Evolutionary conservation across 2,329 filamentous ascomycete genomes (phyloP), one percentile per base, ranked within the genome.

Genomic region (Magnaporthales sp.): DNA sequence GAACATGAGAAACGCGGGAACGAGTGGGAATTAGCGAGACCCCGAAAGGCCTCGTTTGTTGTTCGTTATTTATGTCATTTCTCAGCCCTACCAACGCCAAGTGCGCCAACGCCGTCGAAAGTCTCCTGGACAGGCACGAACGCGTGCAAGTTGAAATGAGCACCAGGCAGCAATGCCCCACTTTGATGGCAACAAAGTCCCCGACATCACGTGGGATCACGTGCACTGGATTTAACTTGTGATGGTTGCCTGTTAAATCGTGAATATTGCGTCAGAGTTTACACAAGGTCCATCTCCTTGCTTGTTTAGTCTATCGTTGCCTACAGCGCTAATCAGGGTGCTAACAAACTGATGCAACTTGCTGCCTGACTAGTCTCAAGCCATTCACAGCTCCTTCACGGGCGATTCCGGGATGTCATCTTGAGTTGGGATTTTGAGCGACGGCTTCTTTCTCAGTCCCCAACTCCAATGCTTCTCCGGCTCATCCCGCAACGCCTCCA

Each of bases 391-490:
- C 38, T 51, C 38, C 19, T 51, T 8, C 38, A 51, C n/a, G 19
- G 38, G 15, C 4, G 38, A 19, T 51, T 51, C 8, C 38, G 38
- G 38, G n/a, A 51, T 51, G 38, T 51, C 38, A n/a, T 51, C 38
- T 51, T 15, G 38, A 22, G 22, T 63, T 4, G 61, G 61, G 29
- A 63, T 63, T 29, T 63, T 63, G 27, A 63, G 29, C 29, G 31
- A 29, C 29, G 31, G 31, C 9, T 7, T 60, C 63, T 46, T 64
- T 31, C 66, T 26, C 32, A 62, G 63, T 46, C n/a, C 64, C 75
- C 75, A 77, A 5, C 75, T 72, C 76, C 76, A 77, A 67, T 79
- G 77, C 13, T 26, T 66, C 65, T 24, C 70, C 19, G 75, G 75
- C 60, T 76, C 64, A 64, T 72, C 72, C 24, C 72, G 75, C 68